These are phyloP conservation scores for Paecilomyces sp. DNA, from an alignment of 2,329 filamentous ascomycete species.

Conservation along the genomic window DNA sequence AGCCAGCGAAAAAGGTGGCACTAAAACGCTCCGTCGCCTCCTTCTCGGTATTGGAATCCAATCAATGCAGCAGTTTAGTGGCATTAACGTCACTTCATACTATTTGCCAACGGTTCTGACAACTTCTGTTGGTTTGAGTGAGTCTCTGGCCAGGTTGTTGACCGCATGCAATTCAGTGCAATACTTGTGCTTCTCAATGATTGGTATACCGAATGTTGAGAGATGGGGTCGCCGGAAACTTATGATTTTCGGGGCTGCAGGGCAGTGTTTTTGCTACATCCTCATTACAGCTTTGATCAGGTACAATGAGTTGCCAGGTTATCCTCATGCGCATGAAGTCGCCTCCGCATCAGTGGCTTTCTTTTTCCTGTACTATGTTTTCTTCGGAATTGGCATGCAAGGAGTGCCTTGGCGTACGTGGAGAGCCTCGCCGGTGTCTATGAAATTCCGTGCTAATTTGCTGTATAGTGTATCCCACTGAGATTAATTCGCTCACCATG, in stretches of 20 bases:
- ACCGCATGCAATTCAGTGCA: conserved; percentile 47
- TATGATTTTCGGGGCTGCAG: conserved; percentile 45
- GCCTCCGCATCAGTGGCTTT: conserved; percentile 37
- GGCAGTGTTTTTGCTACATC: conserved; percentile 45
- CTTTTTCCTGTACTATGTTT: conserved; percentile 47
- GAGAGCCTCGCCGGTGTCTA: too few species aligned
- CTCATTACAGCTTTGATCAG: conserved; percentile 44
- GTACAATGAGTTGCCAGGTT: conserved; percentile 18
- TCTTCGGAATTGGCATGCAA: conserved; percentile 39
- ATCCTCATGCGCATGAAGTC: conserved; percentile 4
- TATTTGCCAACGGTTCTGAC: conserved; percentile 50
- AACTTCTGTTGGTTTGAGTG: conserved; percentile 45
- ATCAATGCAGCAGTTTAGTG: conserved; percentile 17
- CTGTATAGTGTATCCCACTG: conserved; percentile 2
- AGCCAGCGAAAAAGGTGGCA: conserved; percentile 26
- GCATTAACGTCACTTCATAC: conserved; percentile 10
- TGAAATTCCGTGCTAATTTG: too few species aligned
- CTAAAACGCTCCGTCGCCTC: conserved; percentile 33
- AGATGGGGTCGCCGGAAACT: conserved; percentile 49
- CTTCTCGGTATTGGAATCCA: conserved; percentile 33
- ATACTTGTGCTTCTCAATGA: conserved; percentile 37
- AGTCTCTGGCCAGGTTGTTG: conserved; percentile 46
- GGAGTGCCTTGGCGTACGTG: conserved; percentile 29
- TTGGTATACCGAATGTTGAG: conserved; percentile 43
- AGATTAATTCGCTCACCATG: conserved; percentile 13